Evolutionary conservation across 768 basidiomycete species (phyloP), one percentile per base, ranked within the genome.

Genomic region (Tephrocybe sp.): DNA sequence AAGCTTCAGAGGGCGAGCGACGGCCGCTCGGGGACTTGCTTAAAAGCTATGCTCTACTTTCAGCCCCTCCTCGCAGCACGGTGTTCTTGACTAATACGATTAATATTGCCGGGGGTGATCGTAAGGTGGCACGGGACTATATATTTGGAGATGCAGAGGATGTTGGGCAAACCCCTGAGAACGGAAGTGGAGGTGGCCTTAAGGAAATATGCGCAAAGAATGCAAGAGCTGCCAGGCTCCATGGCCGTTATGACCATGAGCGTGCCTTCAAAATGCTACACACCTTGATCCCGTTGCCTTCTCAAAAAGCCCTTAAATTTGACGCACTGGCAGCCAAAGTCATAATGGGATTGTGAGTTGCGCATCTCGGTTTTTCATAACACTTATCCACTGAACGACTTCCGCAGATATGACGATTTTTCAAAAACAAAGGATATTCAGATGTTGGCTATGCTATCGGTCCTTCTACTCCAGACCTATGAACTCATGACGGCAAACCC

Each of bases 391-490:
- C 28, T 43, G 52, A 47, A 51, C 37, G 25, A 27, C 6, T 16
- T 52, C 13, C 8, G 6, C 41, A 80, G 77, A 25, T 76, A 78
- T 55, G 42, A 56, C 4, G 68, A 77, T 48, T 64, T 75, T 28
- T 64, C 67, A 5, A 69, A 66, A 42, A 72, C 69, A 27, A 89
- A 80, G 59, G 89, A 93, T 58, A 64, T 92, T 1, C 89, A 92
- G 59, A 84, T 90, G 83, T 72, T 93, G 13, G 89, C 87, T 0
- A 90, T 93, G 80, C 52, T 90, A 3, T 74, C 88, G 0, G 70
- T 81, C 40, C 64, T 90, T n/a, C 67, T 92, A 2, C 71, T 92
- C 2, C 84, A 85, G 59, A 76, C 65, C 6, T 54, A 53, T n/a
- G 46, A 60, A 60, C 12, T 44, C 60, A 69, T 52, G 59, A 58